phyloP scores from a whole-genome alignment of 163 green algal species.

The Scenedesmus sp. region DNA sequence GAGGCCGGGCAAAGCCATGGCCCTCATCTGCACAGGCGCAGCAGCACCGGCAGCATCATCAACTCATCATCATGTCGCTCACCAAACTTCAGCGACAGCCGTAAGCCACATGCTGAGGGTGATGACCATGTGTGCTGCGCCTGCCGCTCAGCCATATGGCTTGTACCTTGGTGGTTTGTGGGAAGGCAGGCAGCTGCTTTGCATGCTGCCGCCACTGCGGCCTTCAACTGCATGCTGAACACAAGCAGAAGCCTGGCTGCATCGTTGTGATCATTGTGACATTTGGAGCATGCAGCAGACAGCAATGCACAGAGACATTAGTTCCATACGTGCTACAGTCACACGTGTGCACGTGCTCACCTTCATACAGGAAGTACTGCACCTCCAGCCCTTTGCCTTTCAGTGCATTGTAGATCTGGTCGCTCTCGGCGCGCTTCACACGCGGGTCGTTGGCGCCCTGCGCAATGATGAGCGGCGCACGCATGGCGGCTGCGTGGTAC shows the following conservation, averaged over 20 bases:
- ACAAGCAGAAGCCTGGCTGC: too few species aligned
- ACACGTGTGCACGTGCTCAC: background rate
- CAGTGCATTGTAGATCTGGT: constrained; percentile 64
- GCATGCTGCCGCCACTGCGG: too few species aligned
- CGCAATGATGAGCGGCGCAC: constrained; percentile 58
- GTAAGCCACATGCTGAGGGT: too few species aligned
- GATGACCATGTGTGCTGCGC: too few species aligned
- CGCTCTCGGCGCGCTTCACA: constrained; percentile 58
- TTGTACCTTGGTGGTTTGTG: too few species aligned
- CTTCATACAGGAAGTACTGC: constrained; percentile 37
- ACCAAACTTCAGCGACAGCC: background rate
- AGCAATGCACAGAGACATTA: background rate
- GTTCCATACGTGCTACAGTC: constrained; percentile 41
- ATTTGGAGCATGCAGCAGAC: too few species aligned
- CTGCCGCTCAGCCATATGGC: too few species aligned
- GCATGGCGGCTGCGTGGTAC: constrained; percentile 3
- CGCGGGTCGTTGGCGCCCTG: constrained; percentile 65
- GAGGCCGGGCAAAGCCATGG: constrained; percentile 58
- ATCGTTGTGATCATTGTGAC: too few species aligned
- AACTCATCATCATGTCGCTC: background rate
- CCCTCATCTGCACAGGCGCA: constrained; percentile 48
- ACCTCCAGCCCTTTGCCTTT: constrained; percentile 44
- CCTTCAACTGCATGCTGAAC: too few species aligned
- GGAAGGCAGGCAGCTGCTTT: too few species aligned
- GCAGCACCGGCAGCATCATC: background rate